Base-by-base conservation (phyloP, 1,139 yeast genomes). In the Suhomyces bolitotheri region DNA sequence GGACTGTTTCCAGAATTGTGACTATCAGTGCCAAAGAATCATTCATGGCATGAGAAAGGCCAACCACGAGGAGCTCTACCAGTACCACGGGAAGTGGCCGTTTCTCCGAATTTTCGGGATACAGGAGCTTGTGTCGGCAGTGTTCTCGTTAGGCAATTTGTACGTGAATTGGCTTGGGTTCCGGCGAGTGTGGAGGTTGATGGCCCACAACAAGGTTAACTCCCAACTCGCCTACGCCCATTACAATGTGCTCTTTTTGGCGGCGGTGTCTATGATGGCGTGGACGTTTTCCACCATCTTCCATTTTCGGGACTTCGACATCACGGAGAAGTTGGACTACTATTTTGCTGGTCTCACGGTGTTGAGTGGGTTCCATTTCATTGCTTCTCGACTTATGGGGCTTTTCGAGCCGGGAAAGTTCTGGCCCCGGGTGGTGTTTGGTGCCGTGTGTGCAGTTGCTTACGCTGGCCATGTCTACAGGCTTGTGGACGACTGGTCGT, bases 41-140 rank as follows among this genome's bases (percentile, higher is more conserved):
- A 68, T 90, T 29, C 89, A 96, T 0, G 49, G 52, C 2, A 64
- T 71, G 30, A 66, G 96, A 15, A 64, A 66, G 13, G 46, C 43
- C 0, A 48, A 62, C 3, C 67, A 69, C 7, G 71, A 75, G 36
- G 80, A 78, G 37, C 64, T 87, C 2, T 73, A 73, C 31, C 98
- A 92, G 55, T 92, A 88, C 61, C 97, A 92, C 58, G 98, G 98
- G 0, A 92, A 92, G 61, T 92, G 98, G 98, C 97, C 97, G 2
- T 92, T 92, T 52, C 47, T 66, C 27, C 71, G 98, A 37, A 53
- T 84, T 1, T 61, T 71, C 13, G 95, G 95, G 0, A 67, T 85
- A 20, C 98, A 92, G 56, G 98, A 92, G 55, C 64, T 89, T 0
- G 83, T 82, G 11, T 82, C 95, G n/a, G 79, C 84, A 2, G 20